Base-by-base conservation (phyloP, 805 yeast genomes). In the Grigorovia jiainica region DNA sequence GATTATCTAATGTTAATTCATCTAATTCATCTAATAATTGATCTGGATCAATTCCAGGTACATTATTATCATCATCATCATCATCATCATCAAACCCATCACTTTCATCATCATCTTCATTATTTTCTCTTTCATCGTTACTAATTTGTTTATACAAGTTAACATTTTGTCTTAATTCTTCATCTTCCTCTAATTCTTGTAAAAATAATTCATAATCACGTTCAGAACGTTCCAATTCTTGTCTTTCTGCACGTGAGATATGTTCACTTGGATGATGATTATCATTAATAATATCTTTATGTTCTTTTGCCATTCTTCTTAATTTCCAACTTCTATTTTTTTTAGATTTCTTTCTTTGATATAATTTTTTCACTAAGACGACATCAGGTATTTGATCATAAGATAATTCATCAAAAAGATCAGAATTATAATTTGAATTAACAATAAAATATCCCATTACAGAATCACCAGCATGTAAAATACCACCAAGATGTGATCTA, bases 281-380 rank as follows among this genome's bases (percentile, higher is more conserved):
- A 7, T 76, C 72, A 43, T 90, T 94, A 34, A 79, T 87, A 49
- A 85, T 77, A 52, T 89, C 97, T 49, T 76, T 76, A 67, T 90
- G 94, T 66, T 92, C 97, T 58, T 74, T 84, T 24, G 97, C 97
- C 96, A 90, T 89, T 73, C 97, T 82, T 79, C 85, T 84, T 66
- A 90, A 78, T 66, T 83, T 86, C 95, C 95, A 86, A 71, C 79
- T 76, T 75, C 81, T 82, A 50, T 74, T 67, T 68, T 77, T 81
- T 69, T 76, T 77, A 36, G 77, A 70, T 68, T 81, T 82, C 69
- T 80, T 82, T 68, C 80, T 80, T 35, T 79, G 73, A 68, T 87
- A 90, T 64, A 76, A 75, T 61, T 87, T 89, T 85, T 87, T 87
- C 41, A 90, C 94, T 47, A 89, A 63, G 1, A 87, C 74, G 40